Evolutionary conservation across 495 filamentous ascomycete genomes (phyloP), one percentile per base, ranked within the genome.

Genomic region (Clohesyomyces aquaticus): DNA sequence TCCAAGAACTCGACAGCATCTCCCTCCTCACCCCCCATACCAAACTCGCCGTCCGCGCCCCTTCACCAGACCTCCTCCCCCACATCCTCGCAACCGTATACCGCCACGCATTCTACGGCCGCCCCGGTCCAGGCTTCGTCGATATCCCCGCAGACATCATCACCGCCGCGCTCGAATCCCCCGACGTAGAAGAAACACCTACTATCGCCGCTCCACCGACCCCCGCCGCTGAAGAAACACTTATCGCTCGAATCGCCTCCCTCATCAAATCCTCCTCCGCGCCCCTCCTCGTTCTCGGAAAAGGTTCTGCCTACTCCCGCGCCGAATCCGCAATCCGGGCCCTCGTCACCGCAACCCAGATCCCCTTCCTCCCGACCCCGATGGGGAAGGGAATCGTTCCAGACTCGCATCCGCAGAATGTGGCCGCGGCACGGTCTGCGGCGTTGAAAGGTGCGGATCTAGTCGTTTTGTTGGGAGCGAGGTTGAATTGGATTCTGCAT

Each of bases 401-500:
- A 4, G 84, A 87, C 66, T 81, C 79, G 0, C 82, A 86, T 65
- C 76, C 79, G 0, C 74, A 77, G 35, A 87, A 88, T 67, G 71
- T 73, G 9, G 80, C 84, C 18, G 80, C 83, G 41, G 83, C 85
- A 2, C 79, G 85, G 48, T 86, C 83, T 38, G 75, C 80, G 4
- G 85, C 85, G 0, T 73, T 87, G 10, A 80, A 79, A 65, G 67
- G 78, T 18, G 81, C 85, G 4, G 85, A 88, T 63, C 79, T 87
- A 3, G 83, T 86, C 28, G 72, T 87, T 12, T 70, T 87, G 23
- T 76, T 87, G 11, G 84, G 85, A 0, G 85, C 84, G 1, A 78
- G 84, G 16, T 73, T 87, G 32, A 87, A 87, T 61, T 87, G 85
- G 85, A 87, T 88, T 45, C 74, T 88, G 0, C 84, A 86, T 62